Percentiles rank a stretch among this genome's conserved stretches.
These are phyloP conservation scores for Posidonia australis DNA, from an alignment of 106 monocot genomes.

Conservation along the genomic window DNA sequence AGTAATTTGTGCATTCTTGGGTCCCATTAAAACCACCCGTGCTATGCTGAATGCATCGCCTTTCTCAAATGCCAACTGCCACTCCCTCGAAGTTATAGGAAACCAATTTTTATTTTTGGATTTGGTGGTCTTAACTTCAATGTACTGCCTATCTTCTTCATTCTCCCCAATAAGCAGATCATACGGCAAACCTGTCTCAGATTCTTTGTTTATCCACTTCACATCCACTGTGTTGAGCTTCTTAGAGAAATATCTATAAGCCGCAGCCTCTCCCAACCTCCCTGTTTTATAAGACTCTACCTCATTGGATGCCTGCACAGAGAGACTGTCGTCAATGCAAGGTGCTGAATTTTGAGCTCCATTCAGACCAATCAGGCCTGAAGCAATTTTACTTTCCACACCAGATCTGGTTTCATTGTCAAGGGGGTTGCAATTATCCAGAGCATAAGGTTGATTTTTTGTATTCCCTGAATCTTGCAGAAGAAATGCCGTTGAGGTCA, in stretches of 20 bases:
- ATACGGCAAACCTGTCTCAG: conserved; percentile 82
- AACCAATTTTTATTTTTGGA: conserved; percentile 81
- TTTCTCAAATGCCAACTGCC: conserved; percentile 70
- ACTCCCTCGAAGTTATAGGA: conserved; percentile 53
- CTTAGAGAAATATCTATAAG: conserved; percentile 56
- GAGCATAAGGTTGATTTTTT: neutral
- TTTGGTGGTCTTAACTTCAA: conserved; percentile 90
- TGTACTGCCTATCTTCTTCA: conserved; percentile 32
- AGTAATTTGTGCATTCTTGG: conserved; percentile 40
- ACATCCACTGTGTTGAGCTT: conserved; percentile 37
- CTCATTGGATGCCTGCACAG: conserved; percentile 14
- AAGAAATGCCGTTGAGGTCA: neutral
- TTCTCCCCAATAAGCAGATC: conserved; percentile 51
- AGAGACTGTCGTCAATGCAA: conserved; percentile 13
- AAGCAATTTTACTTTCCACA: too few relatives aligned
- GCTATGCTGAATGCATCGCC: conserved; percentile 72
- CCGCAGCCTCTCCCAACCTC: conserved; percentile 55
- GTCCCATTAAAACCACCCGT: conserved; percentile 35
- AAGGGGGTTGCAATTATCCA: neutral
- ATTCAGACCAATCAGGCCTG: too few relatives aligned
- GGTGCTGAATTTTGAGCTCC: conserved; percentile 1
- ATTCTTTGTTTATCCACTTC: conserved; percentile 77
- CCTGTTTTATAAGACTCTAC: conserved; percentile 37
- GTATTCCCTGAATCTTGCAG: conserved; percentile 5
- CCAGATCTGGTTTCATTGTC: too few relatives aligned